These are phyloP conservation scores for Rhynchospora tenuis DNA, from an alignment of 176 grass and related monocot species.

Conservation along the genomic window DNA sequence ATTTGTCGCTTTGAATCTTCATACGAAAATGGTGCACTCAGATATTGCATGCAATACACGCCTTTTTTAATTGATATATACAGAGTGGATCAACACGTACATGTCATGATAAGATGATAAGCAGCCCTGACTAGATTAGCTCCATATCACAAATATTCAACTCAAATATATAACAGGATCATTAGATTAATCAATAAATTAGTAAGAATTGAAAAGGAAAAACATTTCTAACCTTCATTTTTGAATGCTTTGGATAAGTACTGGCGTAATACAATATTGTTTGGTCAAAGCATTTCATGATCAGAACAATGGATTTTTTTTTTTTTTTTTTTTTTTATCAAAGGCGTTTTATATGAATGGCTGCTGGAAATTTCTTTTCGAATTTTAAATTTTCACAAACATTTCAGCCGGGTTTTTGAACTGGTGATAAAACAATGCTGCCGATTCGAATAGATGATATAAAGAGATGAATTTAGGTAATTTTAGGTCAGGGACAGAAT, in stretches of 20 bases:
- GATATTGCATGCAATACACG: not conserved
- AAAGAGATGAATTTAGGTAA: too few relatives aligned
- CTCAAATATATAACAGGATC: constrained; percentile 3
- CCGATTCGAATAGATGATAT: too few relatives aligned
- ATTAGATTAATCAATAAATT: not conserved
- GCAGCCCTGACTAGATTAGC: constrained; percentile 6
- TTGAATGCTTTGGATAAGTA: not conserved
- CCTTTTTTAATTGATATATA: constrained; percentile 4
- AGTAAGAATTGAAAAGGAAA: not conserved
- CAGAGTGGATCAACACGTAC: constrained; percentile 13
- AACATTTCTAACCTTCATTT: not conserved
- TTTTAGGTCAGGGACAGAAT: too few relatives aligned
- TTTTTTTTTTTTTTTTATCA: not conserved
- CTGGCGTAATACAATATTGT: not conserved
- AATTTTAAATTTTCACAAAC: too few relatives aligned
- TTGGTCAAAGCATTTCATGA: constrained; percentile 6
- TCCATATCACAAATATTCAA: constrained; percentile 18
- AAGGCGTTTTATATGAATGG: not conserved
- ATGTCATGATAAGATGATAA: constrained; percentile 14
- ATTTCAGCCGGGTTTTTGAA: too few relatives aligned
- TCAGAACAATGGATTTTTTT: not conserved
- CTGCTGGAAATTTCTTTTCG: too few relatives aligned
- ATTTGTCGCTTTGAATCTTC: constrained; percentile 16
- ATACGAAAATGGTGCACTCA: not conserved
- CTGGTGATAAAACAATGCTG: too few relatives aligned